Base-by-base conservation (phyloP, 2,329 filamentous ascomycete genomes). In the Ophiostoma triangulosporum region DNA sequence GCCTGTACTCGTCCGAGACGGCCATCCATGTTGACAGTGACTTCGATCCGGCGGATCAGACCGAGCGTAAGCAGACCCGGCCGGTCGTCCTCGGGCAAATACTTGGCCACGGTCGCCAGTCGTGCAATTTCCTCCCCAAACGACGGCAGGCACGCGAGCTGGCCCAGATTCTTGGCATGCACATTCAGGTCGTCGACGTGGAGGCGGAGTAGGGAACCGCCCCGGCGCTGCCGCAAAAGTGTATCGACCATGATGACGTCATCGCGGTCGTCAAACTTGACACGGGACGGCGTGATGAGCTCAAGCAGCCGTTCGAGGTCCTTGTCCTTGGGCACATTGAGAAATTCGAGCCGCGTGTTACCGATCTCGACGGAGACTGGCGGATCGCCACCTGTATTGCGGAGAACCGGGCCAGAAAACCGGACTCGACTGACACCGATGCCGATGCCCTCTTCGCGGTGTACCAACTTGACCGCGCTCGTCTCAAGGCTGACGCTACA, bases 241-340 rank as follows among this genome's bases (percentile, higher is more conserved):
- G 88, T 96, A 61, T 97, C 91, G 22, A 98, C 79, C 74, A 98
- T 83, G 56, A 98, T 95, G 62, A 97, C 91, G 61, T 96, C 88
- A 56, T 94, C 86, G 48, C 83, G 81, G 57, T 91, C 84, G 59
- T 83, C 76, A 61, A 93, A 96, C 58, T 90, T 88, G 65, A 93
- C 82, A 59, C 89, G 93, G 0, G 90, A 95, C 0, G 93, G 94
- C 6, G 86, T 95, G 53, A 98, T 86, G 51, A 98, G 75, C 51
- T 86, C 84, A 0, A 98, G 71, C 1, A 98, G 74, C 32, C 83
- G 80, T 62, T 90, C 85, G 0, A 98, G 73, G 65, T 98, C 93
- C 17, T 75, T 72, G 60, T 95, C 84, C 57, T 84, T 83, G 0
- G 93, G 91, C 0, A 77, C 69, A 57, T 77, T 76, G 1, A 88